Base-by-base conservation (phyloP, 805 yeast genomes). In the Kluyveromyces aestuarii region DNA sequence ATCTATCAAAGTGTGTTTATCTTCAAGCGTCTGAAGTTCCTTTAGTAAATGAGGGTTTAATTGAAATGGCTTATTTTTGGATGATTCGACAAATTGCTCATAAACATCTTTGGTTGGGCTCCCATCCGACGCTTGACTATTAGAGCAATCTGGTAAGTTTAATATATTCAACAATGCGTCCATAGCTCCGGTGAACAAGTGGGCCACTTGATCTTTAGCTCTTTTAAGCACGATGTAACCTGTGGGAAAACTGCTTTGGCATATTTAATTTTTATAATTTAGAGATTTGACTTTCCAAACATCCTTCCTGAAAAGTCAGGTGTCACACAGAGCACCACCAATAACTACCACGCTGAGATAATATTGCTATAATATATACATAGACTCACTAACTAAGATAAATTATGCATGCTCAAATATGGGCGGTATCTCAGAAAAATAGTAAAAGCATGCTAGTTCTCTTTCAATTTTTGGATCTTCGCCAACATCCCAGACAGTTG, bases 401-500 rank as follows among this genome's bases (percentile, higher is more conserved):
- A 2, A 2, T 30, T 11, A 30, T 2, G 35, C 3, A 30, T 30
- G 35, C 7, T 3, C 11, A 30, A 30, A 30, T 13, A 30, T 30
- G 35, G 7, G 8, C 14, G 7, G 4, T 10, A 10, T 10, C 35
- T 30, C 4, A 30, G 11, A 30, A 8, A 30, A 11, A 30, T 2
- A 13, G 35, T 10, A 13, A 30, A 30, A 13, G 4, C 11, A 30
- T 11, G 35, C 35, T 30, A 30, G 14, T 30, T 30, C 35, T 16
- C 14, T 19, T 43, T 52, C 17, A 64, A 45, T 47, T 53, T 61
- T 45, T 56, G 60, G 17, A 73, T 63, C 56, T 75, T 82, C 18
- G 96, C 84, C 42, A 88, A 68, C 71, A 93, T 73, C 7, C 96
- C 95, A 45, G 88, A 82, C 52, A 93, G 67, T 62, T 93, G 99